phyloP scores from a whole-genome alignment of 441 rosid species.

The Theobroma grandiflorum region DNA sequence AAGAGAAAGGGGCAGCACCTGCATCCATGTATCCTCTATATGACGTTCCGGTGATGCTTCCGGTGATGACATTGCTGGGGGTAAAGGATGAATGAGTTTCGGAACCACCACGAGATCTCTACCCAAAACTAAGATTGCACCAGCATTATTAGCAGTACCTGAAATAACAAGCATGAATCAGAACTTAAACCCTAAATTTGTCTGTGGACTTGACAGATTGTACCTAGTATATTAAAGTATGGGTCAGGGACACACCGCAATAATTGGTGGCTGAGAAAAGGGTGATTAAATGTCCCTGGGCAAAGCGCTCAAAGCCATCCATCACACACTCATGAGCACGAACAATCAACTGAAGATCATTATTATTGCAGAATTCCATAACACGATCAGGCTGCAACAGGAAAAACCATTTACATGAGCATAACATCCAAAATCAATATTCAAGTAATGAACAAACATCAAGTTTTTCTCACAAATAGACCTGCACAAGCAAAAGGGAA shows the following conservation, averaged over 20 bases:
- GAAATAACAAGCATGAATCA: conserved; percentile 28
- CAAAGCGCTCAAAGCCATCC: conserved; percentile 99
- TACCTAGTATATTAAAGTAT: neutral
- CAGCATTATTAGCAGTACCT: conserved; percentile 99
- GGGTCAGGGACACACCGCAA: conserved; percentile 66
- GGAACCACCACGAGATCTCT: conserved; percentile 99
- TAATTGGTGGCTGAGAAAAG: conserved; percentile 98
- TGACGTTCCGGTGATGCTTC: conserved; percentile 88
- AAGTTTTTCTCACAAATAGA: neutral
- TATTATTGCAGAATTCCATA: conserved; percentile 98
- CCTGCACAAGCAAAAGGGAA: conserved; percentile 7
- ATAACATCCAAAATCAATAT: conserved; percentile 8
- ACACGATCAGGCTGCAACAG: conserved; percentile 95
- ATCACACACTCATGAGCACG: conserved; percentile 99
- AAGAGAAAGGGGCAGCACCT: conserved; percentile 54
- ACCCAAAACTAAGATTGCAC: conserved; percentile 97
- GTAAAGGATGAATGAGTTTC: conserved; percentile 93
- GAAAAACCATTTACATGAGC: conserved; percentile 34
- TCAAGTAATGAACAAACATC: neutral
- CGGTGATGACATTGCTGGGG: conserved; percentile 90
- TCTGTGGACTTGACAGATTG: neutral
- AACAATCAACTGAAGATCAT: conserved; percentile 96
- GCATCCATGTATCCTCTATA: conserved; percentile 99
- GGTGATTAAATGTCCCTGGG: conserved; percentile 96
- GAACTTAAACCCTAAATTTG: conserved; percentile 2